Conservation (phyloP, 805 yeast species). For the Pichia exigua region DNA sequence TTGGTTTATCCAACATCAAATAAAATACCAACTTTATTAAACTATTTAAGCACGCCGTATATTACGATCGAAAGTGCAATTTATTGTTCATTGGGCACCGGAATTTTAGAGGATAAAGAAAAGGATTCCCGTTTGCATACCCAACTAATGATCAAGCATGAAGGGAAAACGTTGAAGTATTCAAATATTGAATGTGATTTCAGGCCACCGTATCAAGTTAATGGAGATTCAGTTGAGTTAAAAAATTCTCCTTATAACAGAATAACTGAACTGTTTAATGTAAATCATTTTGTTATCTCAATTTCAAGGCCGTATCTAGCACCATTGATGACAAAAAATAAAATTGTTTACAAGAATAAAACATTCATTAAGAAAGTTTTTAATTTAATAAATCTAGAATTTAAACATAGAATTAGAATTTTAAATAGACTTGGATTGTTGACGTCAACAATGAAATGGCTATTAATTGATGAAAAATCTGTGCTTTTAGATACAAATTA, state of each 20-base stretch:
- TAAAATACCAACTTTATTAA: constrained; percentile 64
- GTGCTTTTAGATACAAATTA: constrained; percentile 70
- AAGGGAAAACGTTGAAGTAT: constrained; percentile 32
- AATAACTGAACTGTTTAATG: constrained; percentile 87
- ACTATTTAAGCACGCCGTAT: constrained; percentile 90
- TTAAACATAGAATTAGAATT: constrained; percentile 77
- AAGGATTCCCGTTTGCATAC: constrained; percentile 37
- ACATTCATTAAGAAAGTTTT: constrained; percentile 29
- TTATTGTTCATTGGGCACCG: constrained; percentile 74
- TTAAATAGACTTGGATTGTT: constrained; percentile 72
- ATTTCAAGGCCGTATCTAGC: constrained; percentile 92
- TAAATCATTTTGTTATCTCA: constrained; percentile 86
- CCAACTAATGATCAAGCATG: constrained; percentile 22
- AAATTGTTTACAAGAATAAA: constrained; percentile 38
- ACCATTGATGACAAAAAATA: constrained; percentile 78
- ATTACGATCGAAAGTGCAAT: constrained; percentile 87
- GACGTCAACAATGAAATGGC: constrained; percentile 59
- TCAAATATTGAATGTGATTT: constrained; percentile 27
- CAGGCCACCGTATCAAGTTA: constrained; percentile 32
- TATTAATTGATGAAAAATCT: constrained; percentile 82
- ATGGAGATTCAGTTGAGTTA: constrained; percentile 9
- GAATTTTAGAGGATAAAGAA: constrained; percentile 59
- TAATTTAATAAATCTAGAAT: constrained; percentile 62
- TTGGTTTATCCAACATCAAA: constrained; percentile 75
- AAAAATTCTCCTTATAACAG: constrained; percentile 67